Evolutionary conservation across 177 flowering plant species (phyloP), one percentile per base, ranked within the genome.

Genomic region (Vitis hybrid): DNA sequence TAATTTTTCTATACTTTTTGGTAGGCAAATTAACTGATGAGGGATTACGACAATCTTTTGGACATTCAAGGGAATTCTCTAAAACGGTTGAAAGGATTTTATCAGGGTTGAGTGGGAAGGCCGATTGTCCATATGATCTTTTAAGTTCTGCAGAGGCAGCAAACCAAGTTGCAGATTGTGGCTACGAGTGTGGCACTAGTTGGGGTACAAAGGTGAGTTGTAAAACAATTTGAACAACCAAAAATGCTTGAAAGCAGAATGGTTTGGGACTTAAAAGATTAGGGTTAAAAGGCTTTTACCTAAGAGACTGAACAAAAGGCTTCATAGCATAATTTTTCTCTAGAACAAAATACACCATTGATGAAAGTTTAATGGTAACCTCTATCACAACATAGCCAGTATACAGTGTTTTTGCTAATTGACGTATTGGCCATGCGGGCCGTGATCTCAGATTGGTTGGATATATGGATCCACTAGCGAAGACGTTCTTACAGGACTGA

Each of bases 171-270:
- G 83, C 85, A 3, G 56, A 56, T 50, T 83, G 83, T 72, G 30
- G 21, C 52, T 89, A 85, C 40, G 93, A 89, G 63, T 16, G 65
- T 66, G 72, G 72, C 12, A 83, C 89, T 18, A 11, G 40, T 3
- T 89, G 93, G 91, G 93, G 93, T 11, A 40, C 11, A 19, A 69
- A 83, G 78, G 89, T 88, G 8, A 63, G 72, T 52, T 10, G 18
- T n/a, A 59, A 51, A 10, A 48, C 52, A n/a, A 7, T 27, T 13
- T 40, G 46, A 40, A 40, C 46, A 7, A 40, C 46, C 46, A 40
- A 40, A 40, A 40, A 5, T 40, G 46, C 46, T 40, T 40, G 46
- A 40, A 40, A 40, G 46, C 46, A 40, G 46, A 40, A 6, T 40
- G 46, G 46, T 40, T 40, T 40, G 46, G 46, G 46, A 40, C 46